phyloP scores from a whole-genome alignment of 768 basidiomycete species.

The Xerocomus potaroensis region DNA sequence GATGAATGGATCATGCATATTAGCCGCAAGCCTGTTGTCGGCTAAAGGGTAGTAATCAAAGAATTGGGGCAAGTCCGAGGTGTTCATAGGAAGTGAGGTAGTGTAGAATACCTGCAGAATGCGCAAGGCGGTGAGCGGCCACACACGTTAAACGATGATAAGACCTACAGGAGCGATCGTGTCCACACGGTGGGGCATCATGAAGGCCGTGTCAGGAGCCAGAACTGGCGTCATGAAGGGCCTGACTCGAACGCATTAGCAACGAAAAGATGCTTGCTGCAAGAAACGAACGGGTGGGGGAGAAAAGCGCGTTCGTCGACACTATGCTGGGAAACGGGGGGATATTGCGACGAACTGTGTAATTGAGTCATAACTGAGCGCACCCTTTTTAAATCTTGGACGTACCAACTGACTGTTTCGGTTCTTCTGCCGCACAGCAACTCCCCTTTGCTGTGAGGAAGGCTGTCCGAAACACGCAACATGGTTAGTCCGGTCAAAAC shows the following conservation, averaged over 20 bases:
- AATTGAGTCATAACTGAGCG: conserved; percentile 5
- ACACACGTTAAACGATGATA: neutral
- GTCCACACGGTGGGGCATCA: neutral
- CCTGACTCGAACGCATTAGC: conserved; percentile 9
- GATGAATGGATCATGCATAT: neutral
- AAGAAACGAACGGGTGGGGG: conserved; percentile 7
- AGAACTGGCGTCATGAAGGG: neutral
- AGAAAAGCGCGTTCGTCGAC: neutral
- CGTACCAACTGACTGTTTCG: conserved; percentile 11
- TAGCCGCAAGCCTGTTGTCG: neutral
- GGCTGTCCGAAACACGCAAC: conserved; percentile 11
- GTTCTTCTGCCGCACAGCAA: conserved; percentile 14
- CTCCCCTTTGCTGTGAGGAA: conserved; percentile 13
- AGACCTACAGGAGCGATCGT: conserved; percentile 7
- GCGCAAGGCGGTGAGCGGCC: neutral
- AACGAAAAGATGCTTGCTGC: neutral
- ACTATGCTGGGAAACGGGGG: neutral
- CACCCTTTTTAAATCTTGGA: conserved; percentile 10
- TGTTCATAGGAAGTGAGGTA: neutral
- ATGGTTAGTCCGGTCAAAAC: conserved; percentile 4
- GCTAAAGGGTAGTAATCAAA: neutral
- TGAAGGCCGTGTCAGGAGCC: neutral
- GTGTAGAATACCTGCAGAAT: conserved; percentile 10
- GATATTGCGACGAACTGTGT: neutral
- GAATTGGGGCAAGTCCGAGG: neutral